Evolutionary conservation across 2,329 filamentous ascomycete species (phyloP).

Genomic region (Stylonectria norvegica): DNA sequence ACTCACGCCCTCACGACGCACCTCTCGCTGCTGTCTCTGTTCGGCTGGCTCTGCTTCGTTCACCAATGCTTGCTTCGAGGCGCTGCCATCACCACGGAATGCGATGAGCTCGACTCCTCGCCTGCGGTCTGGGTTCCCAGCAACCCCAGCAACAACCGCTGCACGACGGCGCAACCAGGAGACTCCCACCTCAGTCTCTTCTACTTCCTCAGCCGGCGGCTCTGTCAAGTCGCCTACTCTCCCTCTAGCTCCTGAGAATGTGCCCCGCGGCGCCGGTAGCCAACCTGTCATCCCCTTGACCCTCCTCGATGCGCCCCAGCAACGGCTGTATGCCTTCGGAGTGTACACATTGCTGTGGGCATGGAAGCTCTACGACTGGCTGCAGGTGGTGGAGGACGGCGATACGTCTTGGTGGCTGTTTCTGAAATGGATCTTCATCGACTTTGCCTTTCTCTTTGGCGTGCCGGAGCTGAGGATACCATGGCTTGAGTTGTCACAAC

Average conservation of each 20-base stretch:
- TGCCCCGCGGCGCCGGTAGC: conserved; percentile 24
- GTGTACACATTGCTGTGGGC: conserved; percentile 72
- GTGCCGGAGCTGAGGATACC: conserved; percentile 87
- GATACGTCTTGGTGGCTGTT: conserved; percentile 86
- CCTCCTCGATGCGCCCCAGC: conserved; percentile 83
- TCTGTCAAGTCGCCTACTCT: conserved; percentile 35
- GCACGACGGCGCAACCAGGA: conserved; percentile 32
- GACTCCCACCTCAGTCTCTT: conserved; percentile 31
- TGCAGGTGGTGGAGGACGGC: conserved; percentile 72
- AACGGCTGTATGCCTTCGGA: conserved; percentile 82
- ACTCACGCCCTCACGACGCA: background rate
- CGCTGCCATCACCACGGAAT: conserved; percentile 44
- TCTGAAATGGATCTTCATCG: conserved; percentile 87
- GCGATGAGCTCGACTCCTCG: conserved; percentile 82
- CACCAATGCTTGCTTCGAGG: conserved; percentile 19
- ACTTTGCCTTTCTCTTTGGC: conserved; percentile 82
- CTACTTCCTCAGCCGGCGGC: conserved; percentile 29
- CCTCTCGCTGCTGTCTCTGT: background rate
- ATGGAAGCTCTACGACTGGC: conserved; percentile 87
- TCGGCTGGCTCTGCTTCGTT: background rate
- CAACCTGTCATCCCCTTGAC: conserved; percentile 75
- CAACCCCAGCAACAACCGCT: conserved; percentile 60
- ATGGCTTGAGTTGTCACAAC: conserved; percentile 88
- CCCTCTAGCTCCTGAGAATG: conserved; percentile 47
- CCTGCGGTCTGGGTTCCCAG: conserved; percentile 77